Conservation (phyloP, 331 rosid genomes). For the Quercus phellos region DNA sequence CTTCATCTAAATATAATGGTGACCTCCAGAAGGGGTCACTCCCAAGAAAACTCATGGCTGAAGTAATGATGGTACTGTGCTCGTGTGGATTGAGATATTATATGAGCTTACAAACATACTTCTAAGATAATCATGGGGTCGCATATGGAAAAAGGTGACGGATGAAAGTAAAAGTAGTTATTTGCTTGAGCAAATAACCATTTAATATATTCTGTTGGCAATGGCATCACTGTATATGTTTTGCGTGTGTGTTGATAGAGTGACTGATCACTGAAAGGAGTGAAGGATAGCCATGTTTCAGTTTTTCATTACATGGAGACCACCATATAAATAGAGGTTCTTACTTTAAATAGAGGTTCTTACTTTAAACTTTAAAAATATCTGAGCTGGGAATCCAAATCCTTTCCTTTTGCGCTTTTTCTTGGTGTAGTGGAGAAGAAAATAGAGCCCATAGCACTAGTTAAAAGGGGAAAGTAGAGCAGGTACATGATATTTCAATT, state of each 20-base stretch:
- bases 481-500: background rate
- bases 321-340: background rate
- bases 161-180: slow-evolving; percentile 11
- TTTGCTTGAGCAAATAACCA: slow-evolving; percentile 4
- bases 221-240: background rate
- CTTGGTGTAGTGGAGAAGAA: background rate
- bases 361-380: background rate
- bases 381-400: slow-evolving; percentile 6
- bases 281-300: background rate
- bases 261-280: background rate
- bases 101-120: background rate
- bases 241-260: background rate
- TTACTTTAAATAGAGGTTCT: background rate
- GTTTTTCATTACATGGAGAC: background rate
- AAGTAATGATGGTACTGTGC: slow-evolving; percentile 9
- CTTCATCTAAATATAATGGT: slow-evolving; percentile 25
- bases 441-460: no score
- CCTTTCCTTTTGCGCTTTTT: background rate
- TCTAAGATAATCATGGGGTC: background rate
- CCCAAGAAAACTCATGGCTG: slow-evolving; percentile 32
- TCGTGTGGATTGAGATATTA: background rate
- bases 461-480: no score
- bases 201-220: background rate
- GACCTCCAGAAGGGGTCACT: slow-evolving; percentile 11
- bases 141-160: background rate